These are phyloP conservation scores for Saccharomyces hybrid DNA, from an alignment of 1,139 yeast genomes.

Conservation along the genomic window DNA sequence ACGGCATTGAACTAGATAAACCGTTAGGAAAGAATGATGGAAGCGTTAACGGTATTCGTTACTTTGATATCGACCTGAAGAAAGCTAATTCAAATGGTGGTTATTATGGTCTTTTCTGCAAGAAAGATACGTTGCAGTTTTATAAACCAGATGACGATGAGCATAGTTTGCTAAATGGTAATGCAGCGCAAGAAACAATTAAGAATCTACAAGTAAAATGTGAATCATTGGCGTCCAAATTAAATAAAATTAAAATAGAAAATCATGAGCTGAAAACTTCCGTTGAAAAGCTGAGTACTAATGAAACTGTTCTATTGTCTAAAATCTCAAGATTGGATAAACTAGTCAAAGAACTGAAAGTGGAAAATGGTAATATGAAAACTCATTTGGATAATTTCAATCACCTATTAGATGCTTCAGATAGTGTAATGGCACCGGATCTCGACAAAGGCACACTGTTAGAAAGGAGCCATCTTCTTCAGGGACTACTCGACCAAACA, in stretches of 20 bases:
- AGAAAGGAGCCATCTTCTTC: conserved; percentile 34
- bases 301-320: conserved; percentile 28
- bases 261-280: conserved; percentile 35
- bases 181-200: conserved; percentile 39
- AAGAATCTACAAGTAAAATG: conserved; percentile 25
- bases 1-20: conserved; percentile 63
- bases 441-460: conserved; percentile 22
- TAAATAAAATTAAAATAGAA: too few relatives aligned
- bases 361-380: conserved; percentile 36
- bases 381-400: conserved; percentile 39
- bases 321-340: not conserved
- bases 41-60: conserved; percentile 51
- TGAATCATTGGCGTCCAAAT: conserved; percentile 17
- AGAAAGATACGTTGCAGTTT: conserved; percentile 25
- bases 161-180: conserved; percentile 36
- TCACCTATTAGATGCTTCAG: conserved; percentile 43
- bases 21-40: conserved; percentile 79
- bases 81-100: conserved; percentile 15
- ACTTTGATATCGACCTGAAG: conserved; percentile 44
- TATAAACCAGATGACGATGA: conserved; percentile 10
- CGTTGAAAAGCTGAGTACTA: conserved; percentile 48
- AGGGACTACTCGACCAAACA: conserved; percentile 38
- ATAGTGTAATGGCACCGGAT: conserved; percentile 29
- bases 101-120: conserved; percentile 55
- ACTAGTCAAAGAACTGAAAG: conserved; percentile 26